Base-by-base conservation (phyloP, 164 flowering plant species). In the Berberis thunbergii region DNA sequence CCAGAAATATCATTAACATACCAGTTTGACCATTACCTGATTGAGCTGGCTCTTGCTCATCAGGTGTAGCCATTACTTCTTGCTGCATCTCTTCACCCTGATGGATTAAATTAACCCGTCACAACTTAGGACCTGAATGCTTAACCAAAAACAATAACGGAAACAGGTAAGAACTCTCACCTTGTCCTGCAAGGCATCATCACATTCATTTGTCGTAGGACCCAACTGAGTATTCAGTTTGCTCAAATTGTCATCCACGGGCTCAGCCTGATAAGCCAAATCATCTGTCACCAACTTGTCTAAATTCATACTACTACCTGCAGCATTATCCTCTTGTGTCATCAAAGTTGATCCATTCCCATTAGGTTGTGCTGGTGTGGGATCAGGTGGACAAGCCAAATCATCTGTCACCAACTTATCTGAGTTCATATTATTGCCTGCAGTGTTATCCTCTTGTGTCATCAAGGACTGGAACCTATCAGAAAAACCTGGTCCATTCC, bases 91-190 rank as follows among this genome's bases (percentile, higher is more conserved):
- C 26, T 26, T 26, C 26, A 26, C 26, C 26, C 26, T 26, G 26
- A 26, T 26, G 26, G 26, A 26, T 26, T 26, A 26, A 26, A 26
- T 26, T 26, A 26, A 26, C 26, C 26, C 26, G 26, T 26, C 26
- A 26, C 26, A 26, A 26, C 26, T 26, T 26, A 26, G 26, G 26
- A 26, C 26, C 26, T 26, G 26, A 26, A 26, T 26, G 26, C 26
- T 26, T 56, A 57, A 57, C 46, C 49, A 4, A 46, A 4, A 4
- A 46, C 4, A 4, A 46, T 4, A 46, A 46, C 0, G 49, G 8
- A 46, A 46, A 46, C 8, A 46, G 4, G 49, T 46, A 46, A 4
- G 2, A 7, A 52, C 3, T 63, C 72, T 72, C 59, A 80, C 84
- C 62, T 57, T 62, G 61, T 69, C 70, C 41, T 64, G 71, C 52